phyloP scores from a whole-genome alignment of 352 stramenopile species.

The Pythium sp. region DNA sequence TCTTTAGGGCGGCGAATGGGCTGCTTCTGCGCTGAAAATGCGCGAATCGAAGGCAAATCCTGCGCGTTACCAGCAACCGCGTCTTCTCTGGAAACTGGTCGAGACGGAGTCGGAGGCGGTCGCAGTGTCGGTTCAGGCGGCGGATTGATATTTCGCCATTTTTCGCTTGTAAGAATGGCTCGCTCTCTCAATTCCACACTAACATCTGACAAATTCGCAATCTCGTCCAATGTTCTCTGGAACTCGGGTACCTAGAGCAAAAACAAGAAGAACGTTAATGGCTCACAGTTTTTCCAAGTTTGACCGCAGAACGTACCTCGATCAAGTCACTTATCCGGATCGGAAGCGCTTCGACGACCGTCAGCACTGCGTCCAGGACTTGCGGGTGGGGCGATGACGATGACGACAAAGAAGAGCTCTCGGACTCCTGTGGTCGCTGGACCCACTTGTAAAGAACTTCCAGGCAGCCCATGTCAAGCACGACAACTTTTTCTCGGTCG shows the following conservation, averaged over 20 bases:
- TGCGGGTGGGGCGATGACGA: conserved; percentile 45
- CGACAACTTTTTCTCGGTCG: conserved; percentile 40
- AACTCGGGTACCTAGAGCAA: conserved; percentile 31
- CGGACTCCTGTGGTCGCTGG: conserved; percentile 21
- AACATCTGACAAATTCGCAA: conserved; percentile 30
- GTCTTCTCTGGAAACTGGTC: conserved; percentile 13
- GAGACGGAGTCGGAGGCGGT: conserved; percentile 16
- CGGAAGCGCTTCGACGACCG: conserved; percentile 48
- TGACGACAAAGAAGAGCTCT: conserved; percentile 13
- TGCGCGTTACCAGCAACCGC: conserved; percentile 17
- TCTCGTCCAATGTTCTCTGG: conserved; percentile 28
- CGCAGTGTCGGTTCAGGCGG: conserved; percentile 15
- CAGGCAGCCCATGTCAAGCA: conserved; percentile 63
- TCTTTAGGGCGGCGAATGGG: conserved; percentile 28
- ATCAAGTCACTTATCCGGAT: conserved; percentile 61
- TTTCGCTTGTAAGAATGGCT: conserved; percentile 36
- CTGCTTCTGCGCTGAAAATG: conserved; percentile 41
- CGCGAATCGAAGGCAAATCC: conserved; percentile 34
- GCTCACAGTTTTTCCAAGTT: no score
- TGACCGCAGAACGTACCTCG: conserved; percentile 30
- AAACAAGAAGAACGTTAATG: no score
- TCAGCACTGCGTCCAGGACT: conserved; percentile 62
- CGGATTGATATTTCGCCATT: conserved; percentile 44
- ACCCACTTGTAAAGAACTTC: conserved; percentile 62
- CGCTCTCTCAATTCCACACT: conserved; percentile 36